These are phyloP conservation scores for Pleurotus tuoliensis DNA, from an alignment of 768 basidiomycete genomes.

Conservation along the genomic window DNA sequence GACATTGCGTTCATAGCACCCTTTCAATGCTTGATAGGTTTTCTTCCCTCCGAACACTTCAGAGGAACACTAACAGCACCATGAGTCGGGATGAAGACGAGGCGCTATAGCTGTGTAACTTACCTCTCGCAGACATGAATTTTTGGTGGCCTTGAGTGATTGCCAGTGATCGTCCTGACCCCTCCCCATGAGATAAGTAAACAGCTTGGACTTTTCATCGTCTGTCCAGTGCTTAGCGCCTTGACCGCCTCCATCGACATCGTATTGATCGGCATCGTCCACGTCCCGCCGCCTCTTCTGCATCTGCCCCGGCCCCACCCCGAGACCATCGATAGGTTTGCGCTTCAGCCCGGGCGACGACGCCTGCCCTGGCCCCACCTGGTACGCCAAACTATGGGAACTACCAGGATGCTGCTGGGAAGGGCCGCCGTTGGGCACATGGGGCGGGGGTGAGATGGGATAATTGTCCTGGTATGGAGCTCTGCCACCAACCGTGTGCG, in stretches of 20 bases:
- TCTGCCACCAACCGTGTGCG: constrained; percentile 35
- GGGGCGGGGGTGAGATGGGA: constrained; percentile 36
- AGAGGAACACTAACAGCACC: constrained; percentile 50
- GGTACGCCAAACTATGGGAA: constrained; percentile 1
- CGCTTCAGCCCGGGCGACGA: constrained; percentile 43
- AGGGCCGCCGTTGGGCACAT: constrained; percentile 27
- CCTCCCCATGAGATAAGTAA: constrained; percentile 73
- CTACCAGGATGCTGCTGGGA: constrained; percentile 10
- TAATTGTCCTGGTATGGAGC: constrained; percentile 25
- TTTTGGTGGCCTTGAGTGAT: constrained; percentile 73
- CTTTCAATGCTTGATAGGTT: constrained; percentile 80
- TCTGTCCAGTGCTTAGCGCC: constrained; percentile 86
- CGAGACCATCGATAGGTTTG: constrained; percentile 42
- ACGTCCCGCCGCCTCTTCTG: constrained; percentile 45
- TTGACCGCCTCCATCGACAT: constrained; percentile 44
- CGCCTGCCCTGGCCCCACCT: constrained; percentile 17
- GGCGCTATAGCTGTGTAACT: constrained; percentile 4
- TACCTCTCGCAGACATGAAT: constrained; percentile 79
- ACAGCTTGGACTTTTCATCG: constrained; percentile 75
- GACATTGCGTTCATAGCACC: constrained; percentile 82
- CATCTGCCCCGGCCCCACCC: constrained; percentile 27
- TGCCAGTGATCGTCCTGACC: constrained; percentile 78
- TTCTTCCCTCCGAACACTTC: constrained; percentile 75
- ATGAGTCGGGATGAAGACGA: neutral
- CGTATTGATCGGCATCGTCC: constrained; percentile 38